Base-by-base conservation (phyloP, 768 basidiomycete genomes). In the Tephrocybe sp. region DNA sequence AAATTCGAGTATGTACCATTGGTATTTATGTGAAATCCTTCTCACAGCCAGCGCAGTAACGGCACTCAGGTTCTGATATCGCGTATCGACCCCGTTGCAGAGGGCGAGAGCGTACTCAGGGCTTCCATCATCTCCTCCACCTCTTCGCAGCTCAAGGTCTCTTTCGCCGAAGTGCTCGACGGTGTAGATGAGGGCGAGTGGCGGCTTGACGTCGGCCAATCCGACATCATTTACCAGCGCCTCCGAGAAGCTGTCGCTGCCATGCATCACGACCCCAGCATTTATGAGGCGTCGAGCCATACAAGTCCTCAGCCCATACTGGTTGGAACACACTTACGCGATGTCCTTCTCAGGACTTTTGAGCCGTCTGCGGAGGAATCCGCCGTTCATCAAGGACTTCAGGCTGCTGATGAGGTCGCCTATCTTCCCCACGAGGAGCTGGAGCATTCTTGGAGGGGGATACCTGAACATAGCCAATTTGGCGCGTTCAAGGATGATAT, bases 401-500 rank as follows among this genome's bases (percentile, higher is more conserved):
- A 76, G 51, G 63, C 68, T 2, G 62, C 74, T 0, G 73, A 75
- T 46, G 73, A 73, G 20, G 56, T 70, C 18, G 52, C 58, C n/a
- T 72, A 75, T 45, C 68, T 72, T 28, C 54, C 68, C 2, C 68
- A 67, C 42, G 68, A 68, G 26, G 68, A 57, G 6, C 63, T 76
- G 37, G 76, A 73, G 37, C 76, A 75, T 51, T 62, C 57, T 3
- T 38, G 55, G 45, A 53, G 44, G 32, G 51, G 53, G 21, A 32
- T 33, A 20, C 14, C 49, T 20, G 55, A 53, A 42, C 21, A 48
- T 12, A 48, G 57, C 18, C 65, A 65, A 20, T 51, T 57, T 24
- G 83, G 85, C 14, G 73, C 81, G 9, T 88, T 96, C 67, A 75
- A 73, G 52, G 73, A 85, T 20, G 85, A 97, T 61, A 79, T 86